A percentile compares a stretch with the other conserved stretches of the same genome.
These are phyloP conservation scores for Physcomitrellopsis africana DNA, from an alignment of 225 moss, liverwort and hornwort species.

Conservation along the genomic window DNA sequence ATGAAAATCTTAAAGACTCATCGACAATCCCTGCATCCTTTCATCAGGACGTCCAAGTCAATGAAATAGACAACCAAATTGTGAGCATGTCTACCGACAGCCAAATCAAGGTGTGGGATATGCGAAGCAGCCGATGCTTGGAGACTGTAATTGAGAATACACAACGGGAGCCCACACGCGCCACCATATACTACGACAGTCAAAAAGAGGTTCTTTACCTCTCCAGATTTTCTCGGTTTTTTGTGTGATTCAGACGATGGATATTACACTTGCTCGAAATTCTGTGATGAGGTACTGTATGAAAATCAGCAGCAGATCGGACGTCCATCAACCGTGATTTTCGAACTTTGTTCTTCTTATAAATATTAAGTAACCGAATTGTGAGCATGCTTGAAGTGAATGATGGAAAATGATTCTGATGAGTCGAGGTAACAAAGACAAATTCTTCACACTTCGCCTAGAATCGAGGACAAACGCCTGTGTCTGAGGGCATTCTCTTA, in stretches of 20 bases:
- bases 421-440: too few species aligned
- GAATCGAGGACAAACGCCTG: too few species aligned
- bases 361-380: too few species aligned
- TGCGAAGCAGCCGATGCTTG: constrained; percentile 91
- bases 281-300: background rate
- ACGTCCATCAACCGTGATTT: background rate
- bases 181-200: constrained; percentile 78
- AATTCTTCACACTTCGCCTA: too few species aligned
- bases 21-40: constrained; percentile 6
- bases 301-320: constrained; percentile 1
- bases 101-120: constrained; percentile 93
- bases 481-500: background rate
- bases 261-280: background rate
- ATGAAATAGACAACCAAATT: constrained; percentile 93
- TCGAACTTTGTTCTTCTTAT: background rate
- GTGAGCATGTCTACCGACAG: constrained; percentile 85
- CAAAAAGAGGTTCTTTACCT: constrained; percentile 57
- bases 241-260: background rate
- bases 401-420: background rate
- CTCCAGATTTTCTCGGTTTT: background rate
- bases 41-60: constrained; percentile 84
- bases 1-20: background rate
- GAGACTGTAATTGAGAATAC: constrained; percentile 76
- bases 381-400: background rate
- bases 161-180: constrained; percentile 58